phyloP scores from a whole-genome alignment of 1,284 basidiomycete species.

The Ceratobasidium sp. region DNA sequence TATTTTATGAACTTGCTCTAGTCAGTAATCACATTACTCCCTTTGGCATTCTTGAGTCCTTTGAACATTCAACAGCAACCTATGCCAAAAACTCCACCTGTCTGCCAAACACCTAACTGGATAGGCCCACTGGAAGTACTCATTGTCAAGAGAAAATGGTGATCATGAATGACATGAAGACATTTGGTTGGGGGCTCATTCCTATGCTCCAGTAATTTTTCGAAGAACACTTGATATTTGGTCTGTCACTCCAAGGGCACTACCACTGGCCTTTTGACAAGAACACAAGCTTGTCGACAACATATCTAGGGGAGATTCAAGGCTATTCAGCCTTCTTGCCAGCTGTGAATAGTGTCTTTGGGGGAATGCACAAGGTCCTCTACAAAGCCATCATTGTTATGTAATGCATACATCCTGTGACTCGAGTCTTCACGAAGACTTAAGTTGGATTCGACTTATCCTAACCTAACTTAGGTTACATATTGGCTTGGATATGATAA shows the following conservation, averaged over 20 bases:
- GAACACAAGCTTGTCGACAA: neutral
- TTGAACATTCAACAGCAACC: neutral
- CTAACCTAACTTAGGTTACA: too few relatives aligned
- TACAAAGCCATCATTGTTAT: too few relatives aligned
- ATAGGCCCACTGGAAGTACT: neutral
- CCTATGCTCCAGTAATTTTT: neutral
- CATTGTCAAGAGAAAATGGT: neutral
- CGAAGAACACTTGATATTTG: neutral
- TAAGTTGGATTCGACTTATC: too few relatives aligned
- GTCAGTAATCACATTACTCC: neutral
- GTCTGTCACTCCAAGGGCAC: neutral
- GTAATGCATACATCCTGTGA: too few relatives aligned
- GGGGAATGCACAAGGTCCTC: neutral
- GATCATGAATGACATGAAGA: neutral
- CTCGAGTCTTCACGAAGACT: too few relatives aligned
- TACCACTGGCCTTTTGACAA: neutral
- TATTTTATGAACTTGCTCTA: neutral
- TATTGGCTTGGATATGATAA: too few relatives aligned
- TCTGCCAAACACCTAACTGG: neutral
- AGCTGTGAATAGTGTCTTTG: neutral
- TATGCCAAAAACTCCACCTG: neutral
- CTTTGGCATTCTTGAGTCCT: neutral
- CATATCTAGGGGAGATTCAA: neutral
- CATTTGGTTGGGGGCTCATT: neutral
- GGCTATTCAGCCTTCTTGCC: neutral